These are phyloP conservation scores for Alternaria triticimaculans DNA, from an alignment of 2,329 filamentous ascomycete species.

Conservation along the genomic window DNA sequence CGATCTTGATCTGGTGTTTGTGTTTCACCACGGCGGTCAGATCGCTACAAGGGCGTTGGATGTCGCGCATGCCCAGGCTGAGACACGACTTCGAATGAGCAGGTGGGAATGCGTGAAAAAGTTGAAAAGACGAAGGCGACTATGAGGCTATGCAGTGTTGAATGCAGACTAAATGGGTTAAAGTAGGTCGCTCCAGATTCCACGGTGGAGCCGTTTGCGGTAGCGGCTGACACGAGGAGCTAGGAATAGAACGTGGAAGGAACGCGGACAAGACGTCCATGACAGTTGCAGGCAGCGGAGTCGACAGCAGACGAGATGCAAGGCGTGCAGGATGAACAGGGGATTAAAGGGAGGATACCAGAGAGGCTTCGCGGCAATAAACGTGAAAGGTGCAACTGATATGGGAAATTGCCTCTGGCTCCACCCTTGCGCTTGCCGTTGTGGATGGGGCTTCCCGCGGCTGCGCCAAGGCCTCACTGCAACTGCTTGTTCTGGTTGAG, in stretches of 20 bases:
- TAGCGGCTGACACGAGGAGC: conserved; percentile 7
- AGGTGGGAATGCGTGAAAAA: background rate
- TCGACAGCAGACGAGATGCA: background rate
- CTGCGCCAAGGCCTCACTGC: conserved; percentile 4
- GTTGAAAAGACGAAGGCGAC: background rate
- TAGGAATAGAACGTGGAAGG: background rate
- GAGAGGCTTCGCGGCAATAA: background rate
- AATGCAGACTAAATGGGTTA: conserved; percentile 1
- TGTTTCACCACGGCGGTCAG: conserved; percentile 12
- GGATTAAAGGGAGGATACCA: background rate
- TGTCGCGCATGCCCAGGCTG: conserved; percentile 3
- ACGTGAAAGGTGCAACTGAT: background rate
- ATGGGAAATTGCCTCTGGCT: conserved; percentile 5
- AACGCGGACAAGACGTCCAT: background rate
- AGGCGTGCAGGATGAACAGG: background rate
- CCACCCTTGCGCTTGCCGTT: background rate
- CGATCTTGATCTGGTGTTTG: conserved; percentile 1
- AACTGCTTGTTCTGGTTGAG: conserved; percentile 10
- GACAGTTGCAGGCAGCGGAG: background rate
- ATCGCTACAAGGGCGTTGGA: background rate
- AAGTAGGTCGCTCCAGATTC: conserved; percentile 8
- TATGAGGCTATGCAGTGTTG: background rate
- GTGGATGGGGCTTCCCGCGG: conserved; percentile 9
- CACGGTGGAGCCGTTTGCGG: conserved; percentile 6
- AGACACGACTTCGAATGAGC: background rate